Evolutionary conservation across 2,329 filamentous ascomycete genomes (phyloP), one percentile per base, ranked within the genome.

Genomic region (Leptographium wingfieldii): DNA sequence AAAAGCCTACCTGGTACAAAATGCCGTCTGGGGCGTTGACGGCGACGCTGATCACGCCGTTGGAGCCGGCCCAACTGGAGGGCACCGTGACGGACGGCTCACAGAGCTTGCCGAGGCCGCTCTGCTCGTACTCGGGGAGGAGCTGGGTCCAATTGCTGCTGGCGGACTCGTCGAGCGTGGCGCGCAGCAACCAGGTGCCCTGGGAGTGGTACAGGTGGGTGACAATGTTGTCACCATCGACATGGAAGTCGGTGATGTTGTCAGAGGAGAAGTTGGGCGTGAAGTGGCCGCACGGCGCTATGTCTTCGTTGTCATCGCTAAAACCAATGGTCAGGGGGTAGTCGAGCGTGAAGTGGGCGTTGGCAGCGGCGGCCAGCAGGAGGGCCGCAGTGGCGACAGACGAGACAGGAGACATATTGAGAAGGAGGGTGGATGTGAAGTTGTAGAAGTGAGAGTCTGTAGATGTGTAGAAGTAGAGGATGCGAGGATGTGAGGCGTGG

Each of bases 101-200:
- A 69, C 83, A 86, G 64, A 79, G 82, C 56, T 71, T 68, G 59
- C 82, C 81, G 2, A 79, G 70, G 19, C 81, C 80, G 59, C 69
- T 79, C 70, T 85, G 81, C 65, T 73, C 68, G 40, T 82, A 71
- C 58, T 81, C 76, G 35, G 77, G 78, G 66, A 76, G 79, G 57
- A 83, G 67, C 67, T 82, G 72, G 31, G 78, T 76, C 82, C 82
- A 85, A 67, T 77, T 77, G 59, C 72, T 70, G 53, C 68, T 66
- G 52, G 74, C 77, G 12, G 72, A 72, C 55, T 72, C 65, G 65
- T 82, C 80, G 25, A 77, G 72, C 14, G 80, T 84, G 63, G 76
- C 79, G 63, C 82, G 81, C 72, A 82, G 80, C 19, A 85, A 73
- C 77, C 77, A 84, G 59, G 73, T 80, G 64, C 73, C 72, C 67